Base-by-base conservation (phyloP, 208 protist genomes). In the Leishmania amazonensis region DNA sequence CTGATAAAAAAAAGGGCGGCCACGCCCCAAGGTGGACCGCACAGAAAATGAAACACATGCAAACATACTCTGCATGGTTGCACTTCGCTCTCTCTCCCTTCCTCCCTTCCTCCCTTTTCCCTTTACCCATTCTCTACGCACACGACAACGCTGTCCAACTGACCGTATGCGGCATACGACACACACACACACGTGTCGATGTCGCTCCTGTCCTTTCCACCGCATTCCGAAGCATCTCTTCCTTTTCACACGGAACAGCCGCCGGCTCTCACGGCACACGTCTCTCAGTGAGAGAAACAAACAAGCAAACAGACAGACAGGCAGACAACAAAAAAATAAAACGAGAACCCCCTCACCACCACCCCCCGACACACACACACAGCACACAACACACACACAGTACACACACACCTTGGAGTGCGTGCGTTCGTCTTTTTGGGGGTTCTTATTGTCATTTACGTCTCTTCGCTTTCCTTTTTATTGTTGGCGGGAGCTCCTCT, bases 1-100 rank as follows among this genome's bases (percentile, higher is more conserved):
- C 31, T 40, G 4, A 6, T 6, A 53, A 53, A 53, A 53, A 31
- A 31, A 8, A 40, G 28, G 62, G 31, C 9, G 31, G 31, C 31
- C 7, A 40, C 62, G 31, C 15, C 31, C 28, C 62, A 70, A 31
- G 4, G 8, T 24, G 28, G 64, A 9, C 62, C 2, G 31, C 62
- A 19, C 28, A 21, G 62, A 21, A 68, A 68, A 35, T 0, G 28
- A 70, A 17, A 70, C 64, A 51, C 40, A 49, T 45, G 4, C 31
- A 4, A 57, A 38, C 53, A 35, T 15, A 40, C 15, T n/a, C 40
- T 19, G 49, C 71, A 21, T 76, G 38, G 19, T 2, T 79, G 35
- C 67, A 21, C 15, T 13, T 81, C 35, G 65, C 47, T 53, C 72
- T 81, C 35, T 71, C 47, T 53, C 72, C 65, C 57, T 73, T 49